Base-by-base conservation (phyloP, 352 stramenopile species). In the Saprolegnia diclina region DNA sequence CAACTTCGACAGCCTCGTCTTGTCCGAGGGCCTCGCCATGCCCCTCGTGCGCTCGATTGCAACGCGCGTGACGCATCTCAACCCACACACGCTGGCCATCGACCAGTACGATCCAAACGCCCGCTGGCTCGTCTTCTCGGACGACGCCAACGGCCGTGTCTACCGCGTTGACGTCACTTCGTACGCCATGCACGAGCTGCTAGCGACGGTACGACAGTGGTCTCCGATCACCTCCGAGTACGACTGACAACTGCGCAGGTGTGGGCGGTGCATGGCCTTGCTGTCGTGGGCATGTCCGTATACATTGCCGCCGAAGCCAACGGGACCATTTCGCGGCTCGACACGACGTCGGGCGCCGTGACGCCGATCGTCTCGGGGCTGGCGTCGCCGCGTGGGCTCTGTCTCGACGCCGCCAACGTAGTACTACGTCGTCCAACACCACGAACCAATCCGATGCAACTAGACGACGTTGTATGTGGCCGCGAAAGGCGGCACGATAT, bases 391-490 rank as follows among this genome's bases (percentile, higher is more conserved):
- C 42, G 63, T 21, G 63, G 63, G 11, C 24, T 69, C 29, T 40
- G n/a, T 21, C 5, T 69, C 9, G 63, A 69, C 26, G 44, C 16
- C 18, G n/a, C 22, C 4, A 59, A 69, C 32, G 63, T 69, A 24
- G 1, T 9, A 38, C 14, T 55, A 53, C 29, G 16, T 65, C 11
- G 19, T 3, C 37, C 59, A 13, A 18, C 14, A 18, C 1, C 32
- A 54, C 22, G n/a, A 19, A n/a, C n/a, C 38, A 2, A 35, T 67
- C 14, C 1, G 24, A 44, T 22, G 18, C 32, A 24, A 22, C 37
- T 69, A 69, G 63, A 22, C 45, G 19, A 61, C 18, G 14, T 16
- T 69, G 35, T 69, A 69, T 24, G 42, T 69, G n/a, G 63, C 29
- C n/a, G 63, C 42, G 22, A 59, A 61, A 22, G 50, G 63, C 26